Evolutionary conservation across 345 rosid species (phyloP).

Genomic region (Nephelium lappaceum): DNA sequence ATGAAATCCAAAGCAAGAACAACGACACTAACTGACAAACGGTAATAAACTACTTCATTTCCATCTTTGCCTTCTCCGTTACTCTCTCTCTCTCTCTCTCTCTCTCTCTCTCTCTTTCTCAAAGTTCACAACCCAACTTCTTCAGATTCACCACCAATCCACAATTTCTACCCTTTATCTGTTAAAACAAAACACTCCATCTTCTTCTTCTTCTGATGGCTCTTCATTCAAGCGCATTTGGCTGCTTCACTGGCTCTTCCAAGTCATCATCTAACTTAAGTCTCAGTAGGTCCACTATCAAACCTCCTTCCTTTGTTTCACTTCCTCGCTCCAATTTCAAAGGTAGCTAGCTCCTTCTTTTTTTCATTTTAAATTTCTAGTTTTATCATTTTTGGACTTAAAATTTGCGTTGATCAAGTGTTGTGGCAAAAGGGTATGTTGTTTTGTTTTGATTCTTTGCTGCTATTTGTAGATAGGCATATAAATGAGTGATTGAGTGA

Average conservation of each 20-base stretch:
- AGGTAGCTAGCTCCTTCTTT: constrained; percentile 22
- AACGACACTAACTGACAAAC: background rate
- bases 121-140: too few relatives aligned
- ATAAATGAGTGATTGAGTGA: background rate
- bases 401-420: background rate
- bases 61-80: constrained; percentile 15
- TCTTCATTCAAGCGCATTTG: constrained; percentile 33
- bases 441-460: background rate
- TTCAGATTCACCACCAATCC: background rate
- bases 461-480: background rate
- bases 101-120: background rate
- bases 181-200: background rate
- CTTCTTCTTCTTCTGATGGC: constrained; percentile 30
- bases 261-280: constrained; percentile 14
- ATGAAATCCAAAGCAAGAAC: background rate
- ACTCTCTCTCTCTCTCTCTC: too few relatives aligned
- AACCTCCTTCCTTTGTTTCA: constrained; percentile 29
- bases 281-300: constrained; percentile 22
- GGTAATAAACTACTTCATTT: background rate
- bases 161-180: background rate
- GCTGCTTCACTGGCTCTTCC: constrained; percentile 26
- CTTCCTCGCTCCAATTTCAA: constrained; percentile 23
- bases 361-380: too few relatives aligned
- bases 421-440: background rate
- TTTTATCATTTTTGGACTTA: background rate